Percentiles rank a stretch among this genome's conserved stretches.
These are phyloP conservation scores for Phytophthora quininea DNA, from an alignment of 352 stramenopile genomes.

Conservation along the genomic window DNA sequence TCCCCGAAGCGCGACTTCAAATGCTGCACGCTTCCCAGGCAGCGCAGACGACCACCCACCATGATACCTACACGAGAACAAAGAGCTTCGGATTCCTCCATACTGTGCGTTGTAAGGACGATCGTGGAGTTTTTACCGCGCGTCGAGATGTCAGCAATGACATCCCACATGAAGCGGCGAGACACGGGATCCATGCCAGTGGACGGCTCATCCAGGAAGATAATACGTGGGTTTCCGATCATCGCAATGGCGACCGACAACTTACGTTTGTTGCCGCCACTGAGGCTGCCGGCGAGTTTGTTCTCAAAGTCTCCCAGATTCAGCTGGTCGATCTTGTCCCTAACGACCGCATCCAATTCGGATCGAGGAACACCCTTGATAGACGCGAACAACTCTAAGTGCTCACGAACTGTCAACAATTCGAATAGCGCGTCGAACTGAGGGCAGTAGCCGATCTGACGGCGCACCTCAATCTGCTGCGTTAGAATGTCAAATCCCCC, in stretches of 20 bases:
- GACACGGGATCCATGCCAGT: conserved; percentile 95
- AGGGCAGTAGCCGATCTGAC: conserved; percentile 92
- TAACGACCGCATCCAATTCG: conserved; percentile 63
- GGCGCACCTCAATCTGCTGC: conserved; percentile 71
- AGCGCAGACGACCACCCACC: conserved; percentile 76
- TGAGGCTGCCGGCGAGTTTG: conserved; percentile 82
- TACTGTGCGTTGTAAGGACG: conserved; percentile 95
- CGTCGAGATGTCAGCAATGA: conserved; percentile 82
- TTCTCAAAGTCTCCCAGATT: conserved; percentile 81
- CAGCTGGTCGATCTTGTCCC: conserved; percentile 83
- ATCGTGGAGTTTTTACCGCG: conserved; percentile 76
- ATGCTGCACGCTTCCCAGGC: conserved; percentile 92
- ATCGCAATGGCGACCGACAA: conserved; percentile 95
- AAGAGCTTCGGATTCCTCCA: conserved; percentile 96
- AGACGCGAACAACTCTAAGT: conserved; percentile 84
- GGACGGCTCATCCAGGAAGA: conserved; percentile 93
- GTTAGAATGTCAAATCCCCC: conserved; percentile 77
- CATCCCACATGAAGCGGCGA: conserved; percentile 93
- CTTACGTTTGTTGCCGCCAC: conserved; percentile 95
- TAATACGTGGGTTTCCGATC: conserved; percentile 92
- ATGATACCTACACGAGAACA: conserved; percentile 97
- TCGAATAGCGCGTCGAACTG: conserved; percentile 91
- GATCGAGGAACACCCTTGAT: conserved; percentile 82
- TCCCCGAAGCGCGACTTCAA: conserved; percentile 84
- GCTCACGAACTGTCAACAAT: conserved; percentile 81